phyloP scores from a whole-genome alignment of 768 basidiomycete species.

The Daedaleopsis sinensis region DNA sequence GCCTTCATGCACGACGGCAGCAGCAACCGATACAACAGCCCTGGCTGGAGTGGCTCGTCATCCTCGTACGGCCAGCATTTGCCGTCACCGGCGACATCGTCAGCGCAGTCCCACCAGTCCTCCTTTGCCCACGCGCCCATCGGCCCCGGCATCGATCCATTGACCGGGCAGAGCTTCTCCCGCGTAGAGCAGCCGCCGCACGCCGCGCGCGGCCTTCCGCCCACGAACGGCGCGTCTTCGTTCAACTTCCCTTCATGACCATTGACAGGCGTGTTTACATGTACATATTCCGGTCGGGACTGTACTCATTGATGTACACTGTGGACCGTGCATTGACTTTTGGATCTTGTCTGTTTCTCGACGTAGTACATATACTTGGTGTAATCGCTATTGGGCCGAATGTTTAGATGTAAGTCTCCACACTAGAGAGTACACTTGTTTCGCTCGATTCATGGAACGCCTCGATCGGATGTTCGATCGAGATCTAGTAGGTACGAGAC shows the following conservation, averaged over 20 bases:
- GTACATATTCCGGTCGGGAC: not conserved
- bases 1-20: slow-evolving; percentile 18
- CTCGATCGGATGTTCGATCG: too few species aligned
- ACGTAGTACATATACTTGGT: not conserved
- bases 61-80: slow-evolving; percentile 7
- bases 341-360: not conserved
- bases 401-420: not conserved
- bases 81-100: not conserved
- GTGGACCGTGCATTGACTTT: not conserved
- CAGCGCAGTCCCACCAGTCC: not conserved
- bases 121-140: slow-evolving; percentile 1
- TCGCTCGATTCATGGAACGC: too few species aligned
- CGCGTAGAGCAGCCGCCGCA: slow-evolving; percentile 13
- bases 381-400: not conserved
- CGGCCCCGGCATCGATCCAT: slow-evolving; percentile 7
- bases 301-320: not conserved
- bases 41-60: slow-evolving; percentile 3
- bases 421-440: too few species aligned
- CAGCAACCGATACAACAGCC: slow-evolving; percentile 7
- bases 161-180: slow-evolving; percentile 5
- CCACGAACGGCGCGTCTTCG: not conserved
- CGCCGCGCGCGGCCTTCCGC: not conserved
- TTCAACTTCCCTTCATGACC: slow-evolving; percentile 12
- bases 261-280: not conserved
- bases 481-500: too few species aligned